A percentile compares a stretch with the other conserved stretches of the same genome.
Conservation (phyloP, 2,329 filamentous ascomycete genomes). For the Grosmannia penicillata region DNA sequence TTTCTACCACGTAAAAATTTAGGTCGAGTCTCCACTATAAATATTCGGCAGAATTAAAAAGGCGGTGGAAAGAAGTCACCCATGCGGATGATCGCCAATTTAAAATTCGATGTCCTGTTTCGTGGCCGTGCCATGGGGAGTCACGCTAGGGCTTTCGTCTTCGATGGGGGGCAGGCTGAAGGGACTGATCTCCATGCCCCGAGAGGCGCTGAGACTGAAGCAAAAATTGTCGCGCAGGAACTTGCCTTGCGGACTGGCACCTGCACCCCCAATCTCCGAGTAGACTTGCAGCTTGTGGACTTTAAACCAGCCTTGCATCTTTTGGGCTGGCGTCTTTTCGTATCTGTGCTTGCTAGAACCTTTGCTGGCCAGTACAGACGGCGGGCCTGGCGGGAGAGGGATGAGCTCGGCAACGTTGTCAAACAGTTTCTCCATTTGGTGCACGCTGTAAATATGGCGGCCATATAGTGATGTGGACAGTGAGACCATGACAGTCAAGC, state of each 20-base stretch:
- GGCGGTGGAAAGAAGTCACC: conserved; percentile 9
- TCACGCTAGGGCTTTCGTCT: conserved; percentile 42
- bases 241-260: conserved; percentile 53
- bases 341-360: conserved; percentile 3
- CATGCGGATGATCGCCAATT: too few species aligned
- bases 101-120: conserved; percentile 66
- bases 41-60: not conserved
- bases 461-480: conserved; percentile 71
- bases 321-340: conserved; percentile 40
- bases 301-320: conserved; percentile 72
- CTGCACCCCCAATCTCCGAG: conserved; percentile 74
- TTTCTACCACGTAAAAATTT: not conserved
- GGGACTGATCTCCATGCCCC: conserved; percentile 71
- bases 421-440: conserved; percentile 72
- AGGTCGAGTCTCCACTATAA: not conserved
- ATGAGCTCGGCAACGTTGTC: conserved; percentile 68
- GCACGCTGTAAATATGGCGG: conserved; percentile 56
- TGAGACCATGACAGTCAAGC: conserved; percentile 58
- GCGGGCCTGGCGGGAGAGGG: conserved; percentile 40
- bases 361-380: conserved; percentile 20
- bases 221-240: conserved; percentile 73
- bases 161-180: conserved; percentile 82
- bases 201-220: conserved; percentile 70
- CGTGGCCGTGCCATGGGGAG: conserved; percentile 32
- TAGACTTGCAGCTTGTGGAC: conserved; percentile 72